Conservation (phyloP, 2,329 filamentous ascomycete species). For the Colletotrichum shisoi region DNA sequence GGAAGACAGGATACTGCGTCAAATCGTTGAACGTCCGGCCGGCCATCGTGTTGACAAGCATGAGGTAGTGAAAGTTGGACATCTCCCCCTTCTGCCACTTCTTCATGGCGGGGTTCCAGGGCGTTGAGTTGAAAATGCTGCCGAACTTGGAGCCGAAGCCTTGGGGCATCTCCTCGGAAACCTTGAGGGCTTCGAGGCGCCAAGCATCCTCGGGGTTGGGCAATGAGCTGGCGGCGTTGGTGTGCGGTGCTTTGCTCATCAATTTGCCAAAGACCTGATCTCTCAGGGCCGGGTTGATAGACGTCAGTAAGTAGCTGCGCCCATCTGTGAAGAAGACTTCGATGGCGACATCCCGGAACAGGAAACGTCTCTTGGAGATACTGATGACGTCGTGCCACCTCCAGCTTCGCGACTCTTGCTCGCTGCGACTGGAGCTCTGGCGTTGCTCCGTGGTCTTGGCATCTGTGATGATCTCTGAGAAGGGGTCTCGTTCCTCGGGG, state of each 20-base stretch:
- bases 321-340: conserved; percentile 98
- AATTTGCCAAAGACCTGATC: conserved; percentile 85
- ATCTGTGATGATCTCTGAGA: conserved; percentile 90
- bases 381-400: conserved; percentile 94
- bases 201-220: conserved; percentile 87
- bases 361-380: conserved; percentile 91
- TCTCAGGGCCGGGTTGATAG: conserved; percentile 74
- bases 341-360: conserved; percentile 95
- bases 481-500: conserved; percentile 89
- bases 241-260: conserved; percentile 79
- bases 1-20: conserved; percentile 97
- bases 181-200: conserved; percentile 85
- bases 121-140: conserved; percentile 85
- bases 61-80: conserved; percentile 98
- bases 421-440: conserved; percentile 63
- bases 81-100: conserved; percentile 94
- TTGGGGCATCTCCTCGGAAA: conserved; percentile 66
- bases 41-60: conserved; percentile 98
- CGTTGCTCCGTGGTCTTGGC: conserved; percentile 68
- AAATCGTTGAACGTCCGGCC: conserved; percentile 97
- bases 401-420: conserved; percentile 90
- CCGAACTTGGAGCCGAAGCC: conserved; percentile 86
- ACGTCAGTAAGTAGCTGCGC: conserved; percentile 89
- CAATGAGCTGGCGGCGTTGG: conserved; percentile 71
- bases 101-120: conserved; percentile 83